Base-by-base conservation (phyloP, 2,329 filamentous ascomycete genomes). In the Penicillium olsonii region DNA sequence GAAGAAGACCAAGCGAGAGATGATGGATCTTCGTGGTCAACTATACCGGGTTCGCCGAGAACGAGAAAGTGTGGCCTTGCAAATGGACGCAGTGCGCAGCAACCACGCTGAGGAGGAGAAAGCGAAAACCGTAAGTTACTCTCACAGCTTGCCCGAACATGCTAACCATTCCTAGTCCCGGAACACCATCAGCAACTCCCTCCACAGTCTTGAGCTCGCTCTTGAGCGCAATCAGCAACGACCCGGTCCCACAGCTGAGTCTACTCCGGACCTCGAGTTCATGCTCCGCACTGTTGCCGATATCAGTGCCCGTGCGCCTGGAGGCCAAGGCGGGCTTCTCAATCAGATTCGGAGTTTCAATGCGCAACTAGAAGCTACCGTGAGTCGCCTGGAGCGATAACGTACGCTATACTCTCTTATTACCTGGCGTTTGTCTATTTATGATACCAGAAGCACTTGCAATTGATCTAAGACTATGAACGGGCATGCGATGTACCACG, bases 31-130 rank as follows among this genome's bases (percentile, higher is more conserved):
- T 43, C 72, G 79, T 22, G 73, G 68, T 35, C 72, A 76, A 29
- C 71, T 80, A 41, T 67, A 81, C 27, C 68, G 68, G 17, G 54
- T 80, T n/a, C 73, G 78, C 42, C 71, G 69, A 42, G 69, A 75
- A 57, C 69, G 78, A 47, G 75, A 81, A 50, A 71, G 73, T 18
- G 60, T 82, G 41, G 77, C 76, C 5, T 54, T 81, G 48, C 70
- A 72, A 47, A 77, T 75, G 59, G 80, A 82, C 57, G 72, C 74
- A 15, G 70, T 80, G 57, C 64, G 75, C 54, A 62, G 62, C 54
- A 68, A 64, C 53, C 71, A 75, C 53, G 63, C 64, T 35, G 68
- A 71, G 42, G 67, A 69, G 50, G 73, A 75, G 53, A 62, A 57
- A 29, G 60, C 59, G 9, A 68, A 63, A 53, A 63, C 58, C 56